These are phyloP conservation scores for Mycena metata DNA, from an alignment of 768 basidiomycete species.

Conservation along the genomic window DNA sequence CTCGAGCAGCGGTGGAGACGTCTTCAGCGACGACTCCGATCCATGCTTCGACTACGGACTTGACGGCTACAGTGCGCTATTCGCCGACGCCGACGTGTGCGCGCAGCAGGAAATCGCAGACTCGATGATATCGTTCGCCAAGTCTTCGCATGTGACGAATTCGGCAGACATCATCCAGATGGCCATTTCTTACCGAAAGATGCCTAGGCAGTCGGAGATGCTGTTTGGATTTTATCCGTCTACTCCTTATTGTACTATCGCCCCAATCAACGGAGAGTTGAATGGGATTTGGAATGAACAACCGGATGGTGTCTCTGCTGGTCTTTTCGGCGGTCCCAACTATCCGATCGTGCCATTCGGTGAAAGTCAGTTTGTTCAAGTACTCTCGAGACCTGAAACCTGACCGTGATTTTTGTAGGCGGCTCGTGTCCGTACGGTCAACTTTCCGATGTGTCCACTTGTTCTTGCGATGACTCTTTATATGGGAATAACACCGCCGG, in stretches of 20 bases:
- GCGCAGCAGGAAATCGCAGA: constrained; percentile 65
- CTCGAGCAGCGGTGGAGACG: constrained; percentile 56
- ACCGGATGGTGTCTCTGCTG: constrained; percentile 57
- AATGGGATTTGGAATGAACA: constrained; percentile 57
- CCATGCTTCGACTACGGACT: constrained; percentile 59
- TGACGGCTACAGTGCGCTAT: constrained; percentile 58
- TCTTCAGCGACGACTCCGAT: constrained; percentile 48
- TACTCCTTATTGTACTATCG: constrained; percentile 59
- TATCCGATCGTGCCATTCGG: constrained; percentile 60
- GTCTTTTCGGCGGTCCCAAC: constrained; percentile 58
- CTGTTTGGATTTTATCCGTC: constrained; percentile 59
- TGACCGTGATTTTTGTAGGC: constrained; percentile 42
- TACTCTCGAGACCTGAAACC: neutral
- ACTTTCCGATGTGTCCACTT: constrained; percentile 55
- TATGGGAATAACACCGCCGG: neutral
- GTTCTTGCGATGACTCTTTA: constrained; percentile 50
- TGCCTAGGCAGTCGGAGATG: constrained; percentile 59
- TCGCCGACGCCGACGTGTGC: constrained; percentile 60
- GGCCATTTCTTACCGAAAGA: constrained; percentile 57
- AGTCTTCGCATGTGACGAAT: constrained; percentile 57
- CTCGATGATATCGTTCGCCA: constrained; percentile 65
- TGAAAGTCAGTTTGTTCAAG: constrained; percentile 48
- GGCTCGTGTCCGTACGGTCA: constrained; percentile 62
- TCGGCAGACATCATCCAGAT: constrained; percentile 55
- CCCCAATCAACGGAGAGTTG: constrained; percentile 59